Conservation (phyloP, 139 green algal genomes). For the Chlorella sp. region DNA sequence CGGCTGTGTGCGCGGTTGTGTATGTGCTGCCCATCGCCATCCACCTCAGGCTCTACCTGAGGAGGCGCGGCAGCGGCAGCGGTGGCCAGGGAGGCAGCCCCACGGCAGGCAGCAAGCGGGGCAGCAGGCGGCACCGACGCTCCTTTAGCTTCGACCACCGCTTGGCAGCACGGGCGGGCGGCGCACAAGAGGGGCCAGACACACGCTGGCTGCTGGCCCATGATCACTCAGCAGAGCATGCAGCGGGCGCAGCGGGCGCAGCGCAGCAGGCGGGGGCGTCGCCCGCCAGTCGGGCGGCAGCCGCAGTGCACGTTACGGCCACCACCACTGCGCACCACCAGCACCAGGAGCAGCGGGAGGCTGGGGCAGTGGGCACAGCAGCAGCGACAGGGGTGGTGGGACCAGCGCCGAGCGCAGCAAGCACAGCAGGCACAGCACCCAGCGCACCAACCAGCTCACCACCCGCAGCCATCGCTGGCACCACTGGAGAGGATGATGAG, state of each 20-base stretch:
- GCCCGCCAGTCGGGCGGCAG: not conserved
- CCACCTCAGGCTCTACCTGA: constrained; percentile 51
- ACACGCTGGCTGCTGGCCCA: not conserved
- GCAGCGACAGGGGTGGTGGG: no score
- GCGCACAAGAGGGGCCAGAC: not conserved
- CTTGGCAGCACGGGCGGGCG: not conserved
- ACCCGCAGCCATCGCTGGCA: not conserved
- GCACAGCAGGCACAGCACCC: not conserved
- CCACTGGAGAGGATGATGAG: not conserved
- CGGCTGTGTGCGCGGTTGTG: constrained; percentile 55
- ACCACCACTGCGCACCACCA: not conserved
- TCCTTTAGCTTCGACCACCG: constrained; percentile 10
- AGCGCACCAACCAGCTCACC: not conserved
- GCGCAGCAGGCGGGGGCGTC: not conserved
- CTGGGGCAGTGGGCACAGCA: not conserved
- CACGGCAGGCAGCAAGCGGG: not conserved
- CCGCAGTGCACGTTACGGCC: not conserved
- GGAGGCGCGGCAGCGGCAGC: not conserved
- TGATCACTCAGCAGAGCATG: not conserved
- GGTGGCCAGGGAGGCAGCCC: not conserved
- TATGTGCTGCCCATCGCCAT: constrained; percentile 62
- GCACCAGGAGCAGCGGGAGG: not conserved
- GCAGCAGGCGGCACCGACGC: not conserved
- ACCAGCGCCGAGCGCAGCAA: not conserved
- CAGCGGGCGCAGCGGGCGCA: not conserved